A percentile compares a stretch with the other conserved stretches of the same genome.
Conservation (phyloP, 345 rosid species). For the Kernera saxatilis region DNA sequence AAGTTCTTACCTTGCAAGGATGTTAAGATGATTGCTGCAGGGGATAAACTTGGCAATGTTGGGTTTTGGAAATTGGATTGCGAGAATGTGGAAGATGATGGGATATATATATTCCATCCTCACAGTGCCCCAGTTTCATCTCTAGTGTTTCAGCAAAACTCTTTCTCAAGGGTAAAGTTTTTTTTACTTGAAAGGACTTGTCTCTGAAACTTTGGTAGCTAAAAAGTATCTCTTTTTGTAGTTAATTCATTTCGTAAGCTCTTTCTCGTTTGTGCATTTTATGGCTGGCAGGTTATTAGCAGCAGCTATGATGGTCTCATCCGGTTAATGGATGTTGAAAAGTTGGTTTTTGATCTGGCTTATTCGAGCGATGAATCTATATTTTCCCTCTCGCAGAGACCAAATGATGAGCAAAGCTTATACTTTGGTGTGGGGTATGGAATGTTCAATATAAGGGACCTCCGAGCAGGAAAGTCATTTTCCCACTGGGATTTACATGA, state of each 20-base stretch:
- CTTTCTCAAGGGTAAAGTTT: slow-evolving; percentile 53
- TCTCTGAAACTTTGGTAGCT: not conserved
- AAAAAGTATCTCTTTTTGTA: not conserved
- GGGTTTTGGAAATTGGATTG: slow-evolving; percentile 71
- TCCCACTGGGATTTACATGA: slow-evolving; percentile 57
- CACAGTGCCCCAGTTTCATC: slow-evolving; percentile 64
- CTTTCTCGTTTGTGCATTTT: not conserved
- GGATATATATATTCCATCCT: slow-evolving; percentile 49
- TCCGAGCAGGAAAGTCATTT: slow-evolving; percentile 45
- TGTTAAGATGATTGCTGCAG: slow-evolving; percentile 63
- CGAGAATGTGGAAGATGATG: slow-evolving; percentile 33
- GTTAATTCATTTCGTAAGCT: not conserved
- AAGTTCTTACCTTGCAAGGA: slow-evolving; percentile 54
- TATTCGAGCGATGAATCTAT: slow-evolving; percentile 45
- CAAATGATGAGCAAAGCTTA: slow-evolving; percentile 43
- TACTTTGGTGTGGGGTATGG: slow-evolving; percentile 63
- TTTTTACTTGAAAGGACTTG: not conserved
- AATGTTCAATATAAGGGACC: slow-evolving; percentile 53
- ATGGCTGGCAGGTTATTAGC: slow-evolving; percentile 51
- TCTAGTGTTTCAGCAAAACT: slow-evolving; percentile 48
- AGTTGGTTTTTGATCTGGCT: slow-evolving; percentile 59
- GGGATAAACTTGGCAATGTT: slow-evolving; percentile 59
- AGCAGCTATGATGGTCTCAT: slow-evolving; percentile 71
- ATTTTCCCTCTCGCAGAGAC: slow-evolving; percentile 55
- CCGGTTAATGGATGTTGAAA: slow-evolving; percentile 74